phyloP scores from a whole-genome alignment of 2,329 filamentous ascomycete genomes.

The Colletotrichum acutatum region DNA sequence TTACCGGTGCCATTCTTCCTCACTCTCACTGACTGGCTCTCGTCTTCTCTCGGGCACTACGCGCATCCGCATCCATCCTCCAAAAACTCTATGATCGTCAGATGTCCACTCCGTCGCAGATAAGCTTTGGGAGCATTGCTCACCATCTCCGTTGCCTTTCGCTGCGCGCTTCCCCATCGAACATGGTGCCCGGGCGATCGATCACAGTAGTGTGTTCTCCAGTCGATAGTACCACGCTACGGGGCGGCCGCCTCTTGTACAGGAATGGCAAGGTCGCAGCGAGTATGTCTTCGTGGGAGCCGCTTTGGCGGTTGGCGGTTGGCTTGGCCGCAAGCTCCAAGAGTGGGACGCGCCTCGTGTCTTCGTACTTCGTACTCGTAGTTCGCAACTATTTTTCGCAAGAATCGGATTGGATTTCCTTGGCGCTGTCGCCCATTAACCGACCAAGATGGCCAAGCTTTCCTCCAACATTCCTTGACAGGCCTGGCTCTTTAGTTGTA shows the following conservation, averaged over 20 bases:
- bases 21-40: neutral
- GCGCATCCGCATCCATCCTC: neutral
- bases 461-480: neutral
- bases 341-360: neutral
- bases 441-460: neutral
- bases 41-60: neutral
- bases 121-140: conserved; percentile 18
- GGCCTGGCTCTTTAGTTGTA: neutral
- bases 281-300: neutral
- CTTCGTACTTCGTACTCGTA: too few relatives aligned
- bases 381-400: neutral
- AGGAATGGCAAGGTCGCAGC: neutral
- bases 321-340: neutral
- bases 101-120: conserved; percentile 19
- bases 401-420: neutral
- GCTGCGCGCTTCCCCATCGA: neutral
- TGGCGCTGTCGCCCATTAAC: neutral
- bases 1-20: neutral
- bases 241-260: conserved; percentile 15
- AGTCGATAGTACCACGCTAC: neutral
- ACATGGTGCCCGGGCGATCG: conserved; percentile 9
- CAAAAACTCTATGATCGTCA: neutral
- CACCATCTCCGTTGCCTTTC: neutral
- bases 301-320: neutral
- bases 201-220: neutral